Percentiles rank a stretch among this genome's conserved stretches.
Conservation (phyloP, 164 flowering plant species). For the Chimonanthus praecox region DNA sequence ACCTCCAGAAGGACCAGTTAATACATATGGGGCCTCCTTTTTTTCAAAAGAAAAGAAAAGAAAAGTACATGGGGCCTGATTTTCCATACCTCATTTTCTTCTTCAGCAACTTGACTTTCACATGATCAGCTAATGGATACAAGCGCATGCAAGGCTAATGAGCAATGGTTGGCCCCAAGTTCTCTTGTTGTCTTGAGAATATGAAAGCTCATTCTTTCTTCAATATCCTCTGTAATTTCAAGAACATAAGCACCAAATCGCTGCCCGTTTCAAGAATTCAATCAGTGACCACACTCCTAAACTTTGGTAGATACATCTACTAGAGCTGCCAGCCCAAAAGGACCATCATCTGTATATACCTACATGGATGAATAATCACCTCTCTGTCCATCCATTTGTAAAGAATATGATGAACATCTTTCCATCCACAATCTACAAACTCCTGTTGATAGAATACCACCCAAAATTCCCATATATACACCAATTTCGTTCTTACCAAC, state of each 20-base stretch:
- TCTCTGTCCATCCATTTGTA: not conserved
- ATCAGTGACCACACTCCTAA: not conserved
- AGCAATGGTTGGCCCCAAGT: not conserved
- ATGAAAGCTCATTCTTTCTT: not conserved
- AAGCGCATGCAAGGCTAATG: not conserved
- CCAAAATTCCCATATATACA: not conserved
- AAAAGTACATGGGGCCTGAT: no score
- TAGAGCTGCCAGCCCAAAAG: not conserved
- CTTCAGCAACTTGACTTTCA: not conserved
- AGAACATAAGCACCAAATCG: not conserved
- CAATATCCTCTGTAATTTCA: not conserved
- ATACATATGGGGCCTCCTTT: not conserved
- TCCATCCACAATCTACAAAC: not conserved
- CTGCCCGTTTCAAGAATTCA: not conserved
- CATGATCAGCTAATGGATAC: not conserved
- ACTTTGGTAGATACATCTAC: not conserved
- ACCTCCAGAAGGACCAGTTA: not conserved
- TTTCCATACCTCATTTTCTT: conserved; percentile 1
- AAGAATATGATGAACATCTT: not conserved
- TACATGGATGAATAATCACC: not conserved
- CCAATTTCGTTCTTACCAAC: not conserved
- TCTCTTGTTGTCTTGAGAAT: not conserved
- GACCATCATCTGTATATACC: not conserved
- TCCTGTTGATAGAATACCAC: not conserved
- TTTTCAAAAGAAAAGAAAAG: no score